Evolutionary conservation across 2,329 filamentous ascomycete species (phyloP).

Genomic region (Ceratocystis colombiana): DNA sequence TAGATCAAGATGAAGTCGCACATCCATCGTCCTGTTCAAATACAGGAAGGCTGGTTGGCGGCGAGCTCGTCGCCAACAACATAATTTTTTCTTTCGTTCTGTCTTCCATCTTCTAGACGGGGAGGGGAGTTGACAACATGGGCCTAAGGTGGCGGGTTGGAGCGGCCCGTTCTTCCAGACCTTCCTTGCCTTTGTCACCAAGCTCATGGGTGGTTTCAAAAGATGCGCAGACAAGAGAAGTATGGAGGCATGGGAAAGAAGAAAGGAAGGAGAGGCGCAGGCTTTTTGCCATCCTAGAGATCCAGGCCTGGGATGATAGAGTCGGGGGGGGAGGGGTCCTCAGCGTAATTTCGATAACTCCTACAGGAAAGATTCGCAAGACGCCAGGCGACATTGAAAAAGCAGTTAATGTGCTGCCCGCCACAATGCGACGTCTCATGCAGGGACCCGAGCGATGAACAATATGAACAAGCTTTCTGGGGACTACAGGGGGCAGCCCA

Average conservation of each 20-base stretch:
- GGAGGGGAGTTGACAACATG: too few relatives aligned
- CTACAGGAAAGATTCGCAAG: background rate
- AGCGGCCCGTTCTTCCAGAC: too few relatives aligned
- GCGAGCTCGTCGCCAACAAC: too few relatives aligned
- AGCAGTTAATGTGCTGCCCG: background rate
- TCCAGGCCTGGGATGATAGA: background rate
- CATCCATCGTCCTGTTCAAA: too few relatives aligned
- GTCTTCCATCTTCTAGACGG: too few relatives aligned
- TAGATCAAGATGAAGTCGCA: too few relatives aligned
- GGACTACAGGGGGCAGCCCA: background rate
- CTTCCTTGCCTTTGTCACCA: too few relatives aligned
- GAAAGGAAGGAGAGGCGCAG: slow-evolving; percentile 3
- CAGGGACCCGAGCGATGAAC: background rate
- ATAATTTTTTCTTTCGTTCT: too few relatives aligned
- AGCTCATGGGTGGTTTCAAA: too few relatives aligned
- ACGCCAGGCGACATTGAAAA: background rate
- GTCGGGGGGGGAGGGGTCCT: background rate
- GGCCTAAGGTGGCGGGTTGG: too few relatives aligned
- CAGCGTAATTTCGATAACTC: background rate
- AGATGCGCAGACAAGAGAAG: too few relatives aligned
- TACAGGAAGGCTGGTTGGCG: too few relatives aligned
- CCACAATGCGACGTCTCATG: background rate
- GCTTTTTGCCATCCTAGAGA: background rate
- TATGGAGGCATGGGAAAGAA: background rate
- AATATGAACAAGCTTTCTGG: background rate